Evolutionary conservation across 257 asterid species (phyloP).

Genomic region (Galeopsis tetrahit): DNA sequence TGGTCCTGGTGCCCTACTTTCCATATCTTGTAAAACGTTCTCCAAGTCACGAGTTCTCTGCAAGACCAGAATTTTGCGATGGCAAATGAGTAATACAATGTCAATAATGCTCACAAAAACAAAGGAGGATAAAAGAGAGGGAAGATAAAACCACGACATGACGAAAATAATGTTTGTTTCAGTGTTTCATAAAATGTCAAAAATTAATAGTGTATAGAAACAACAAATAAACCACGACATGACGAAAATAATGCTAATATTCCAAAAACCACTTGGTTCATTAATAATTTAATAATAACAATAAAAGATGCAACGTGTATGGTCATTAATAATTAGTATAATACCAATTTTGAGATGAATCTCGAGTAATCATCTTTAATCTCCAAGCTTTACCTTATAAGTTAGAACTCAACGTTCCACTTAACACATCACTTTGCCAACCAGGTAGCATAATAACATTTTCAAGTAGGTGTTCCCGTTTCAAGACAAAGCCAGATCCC

Average conservation of each 20-base stretch:
- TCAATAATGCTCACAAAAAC: slow-evolving; percentile 6
- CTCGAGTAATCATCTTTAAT: neutral
- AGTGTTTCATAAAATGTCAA: neutral
- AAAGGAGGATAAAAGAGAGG: slow-evolving; percentile 10
- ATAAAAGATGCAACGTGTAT: slow-evolving; percentile 4
- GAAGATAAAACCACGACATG: slow-evolving; percentile 11
- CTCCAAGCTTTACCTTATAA: neutral
- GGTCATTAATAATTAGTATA: neutral
- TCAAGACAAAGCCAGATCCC: neutral
- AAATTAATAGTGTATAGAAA: neutral
- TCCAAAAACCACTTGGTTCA: neutral
- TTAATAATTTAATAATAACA: neutral
- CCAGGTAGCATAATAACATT: neutral
- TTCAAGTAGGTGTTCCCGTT: neutral
- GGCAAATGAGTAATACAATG: slow-evolving; percentile 22
- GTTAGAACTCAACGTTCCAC: neutral
- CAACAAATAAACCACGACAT: neutral
- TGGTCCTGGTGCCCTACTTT: slow-evolving; percentile 49
- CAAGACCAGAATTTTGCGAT: slow-evolving; percentile 35
- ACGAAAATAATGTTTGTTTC: slow-evolving; percentile 18
- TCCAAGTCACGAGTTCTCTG: slow-evolving; percentile 66
- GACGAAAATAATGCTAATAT: slow-evolving; percentile 9
- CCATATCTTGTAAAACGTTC: slow-evolving; percentile 43
- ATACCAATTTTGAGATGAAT: neutral
- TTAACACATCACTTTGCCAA: neutral